Evolutionary conservation across 164 flowering plant genomes (phyloP), one percentile per base, ranked within the genome.

Genomic region (Chimonanthus praecox): DNA sequence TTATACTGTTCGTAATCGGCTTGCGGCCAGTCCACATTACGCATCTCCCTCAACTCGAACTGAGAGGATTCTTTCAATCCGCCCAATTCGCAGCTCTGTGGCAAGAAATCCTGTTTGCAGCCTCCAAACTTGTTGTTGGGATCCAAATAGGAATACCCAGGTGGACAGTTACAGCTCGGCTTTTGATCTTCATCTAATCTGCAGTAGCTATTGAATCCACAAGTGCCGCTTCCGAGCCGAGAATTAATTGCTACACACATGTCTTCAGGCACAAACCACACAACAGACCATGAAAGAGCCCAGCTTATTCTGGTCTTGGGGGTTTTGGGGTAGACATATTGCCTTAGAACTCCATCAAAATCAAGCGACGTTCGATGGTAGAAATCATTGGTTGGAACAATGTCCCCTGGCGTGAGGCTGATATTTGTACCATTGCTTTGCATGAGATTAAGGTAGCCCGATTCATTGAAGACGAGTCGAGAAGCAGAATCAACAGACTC

Each of bases 121-220:
- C 69, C 77, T 11, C 21, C 48, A 13, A 33, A 47, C 8, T 4
- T 64, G 61, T 69, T 47, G 9, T 48, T 69, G 3, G 68, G 67
- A 48, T 74, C 72, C 13, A 74, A 47, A 49, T 8, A 72, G 46
- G 46, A 3, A 13, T 72, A 72, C 10, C 83, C 76, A 2, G 58
- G 58, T 18, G 92, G 86, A 70, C 90, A 88, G 0, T 62, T 20
- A 65, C 91, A 86, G 7, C 0, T 48, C 9, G 85, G 75, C 50
- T 79, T 76, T 44, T 58, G 54, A 9, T 79, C 77, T 6, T 67
- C 75, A 45, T 73, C 75, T 13, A 81, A 68, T 7, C 4, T 76
- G 68, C 91, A 88, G 64, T 81, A 81, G 74, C 84, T 82, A 64
- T 86, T 85, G 71, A 70, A 82, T 16, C 88, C 90, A 72, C 92